Evolutionary conservation across 805 yeast species (phyloP).

Genomic region (Starmerella roubikii): DNA sequence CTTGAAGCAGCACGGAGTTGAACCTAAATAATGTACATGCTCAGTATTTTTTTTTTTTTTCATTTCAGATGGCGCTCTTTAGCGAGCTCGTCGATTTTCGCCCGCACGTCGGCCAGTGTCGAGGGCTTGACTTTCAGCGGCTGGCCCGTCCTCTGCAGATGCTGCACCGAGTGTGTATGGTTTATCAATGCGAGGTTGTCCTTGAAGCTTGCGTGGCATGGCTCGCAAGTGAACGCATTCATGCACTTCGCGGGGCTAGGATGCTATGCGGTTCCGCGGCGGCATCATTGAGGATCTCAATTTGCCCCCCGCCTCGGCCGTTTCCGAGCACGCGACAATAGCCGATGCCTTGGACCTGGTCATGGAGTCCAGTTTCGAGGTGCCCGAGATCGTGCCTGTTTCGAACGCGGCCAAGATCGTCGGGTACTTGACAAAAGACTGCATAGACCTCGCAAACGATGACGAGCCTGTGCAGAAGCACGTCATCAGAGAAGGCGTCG

Average conservation of each 20-base stretch:
- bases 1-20: constrained; percentile 32
- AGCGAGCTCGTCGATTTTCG: constrained; percentile 29
- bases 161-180: constrained; percentile 69
- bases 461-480: constrained; percentile 30
- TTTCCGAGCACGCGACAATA: constrained; percentile 36
- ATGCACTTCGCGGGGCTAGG: too few relatives aligned
- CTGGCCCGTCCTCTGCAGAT: constrained; percentile 26
- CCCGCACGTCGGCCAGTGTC: constrained; percentile 37
- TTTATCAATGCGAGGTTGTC: constrained; percentile 73
- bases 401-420: constrained; percentile 31
- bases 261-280: constrained; percentile 20
- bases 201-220: constrained; percentile 70
- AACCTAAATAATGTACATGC: too few relatives aligned
- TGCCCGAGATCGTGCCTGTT: constrained; percentile 40
- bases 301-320: constrained; percentile 42
- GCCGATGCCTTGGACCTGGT: constrained; percentile 41
- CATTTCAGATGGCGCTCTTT: constrained; percentile 1
- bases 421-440: constrained; percentile 32
- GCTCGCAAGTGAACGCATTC: too few relatives aligned
- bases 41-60: background rate
- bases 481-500: constrained; percentile 12
- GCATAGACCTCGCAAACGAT: constrained; percentile 24
- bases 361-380: constrained; percentile 42
- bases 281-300: constrained; percentile 50
- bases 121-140: constrained; percentile 31